Conservation (phyloP, 371 early-diverging fungal species). For the Rhizopus sp. region DNA sequence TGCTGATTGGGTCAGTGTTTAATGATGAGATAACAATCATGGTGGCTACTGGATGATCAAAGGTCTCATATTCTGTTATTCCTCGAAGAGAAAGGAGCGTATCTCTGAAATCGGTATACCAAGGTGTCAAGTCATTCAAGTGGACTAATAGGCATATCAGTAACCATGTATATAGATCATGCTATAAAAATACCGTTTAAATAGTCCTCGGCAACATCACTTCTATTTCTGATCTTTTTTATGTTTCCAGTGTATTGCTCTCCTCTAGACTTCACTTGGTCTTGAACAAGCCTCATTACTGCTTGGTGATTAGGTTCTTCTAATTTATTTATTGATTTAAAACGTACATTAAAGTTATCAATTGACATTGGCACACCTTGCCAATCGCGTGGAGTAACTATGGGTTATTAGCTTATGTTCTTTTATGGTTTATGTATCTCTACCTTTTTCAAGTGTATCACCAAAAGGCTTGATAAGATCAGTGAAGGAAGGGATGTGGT, state of each 20-base stretch:
- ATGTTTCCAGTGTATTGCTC: conserved; percentile 18
- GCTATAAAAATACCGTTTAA: conserved; percentile 42
- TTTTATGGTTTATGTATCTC: conserved; percentile 49
- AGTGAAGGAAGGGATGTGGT: conserved; percentile 68
- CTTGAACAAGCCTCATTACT: conserved; percentile 57
- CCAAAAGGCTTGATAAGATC: conserved; percentile 87
- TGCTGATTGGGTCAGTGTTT: conserved; percentile 76
- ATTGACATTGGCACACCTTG: conserved; percentile 64
- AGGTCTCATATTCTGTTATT: conserved; percentile 87
- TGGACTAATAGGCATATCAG: conserved; percentile 26
- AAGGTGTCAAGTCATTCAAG: conserved; percentile 72
- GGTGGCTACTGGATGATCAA: conserved; percentile 90
- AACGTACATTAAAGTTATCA: conserved; percentile 73
- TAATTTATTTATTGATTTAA: conserved; percentile 59
- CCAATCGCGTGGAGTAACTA: conserved; percentile 73
- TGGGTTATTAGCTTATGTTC: background rate
- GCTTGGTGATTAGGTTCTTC: conserved; percentile 61
- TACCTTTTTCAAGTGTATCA: conserved; percentile 64
- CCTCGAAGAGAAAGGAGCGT: conserved; percentile 66
- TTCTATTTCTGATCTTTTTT: conserved; percentile 26
- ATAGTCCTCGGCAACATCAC: conserved; percentile 53
- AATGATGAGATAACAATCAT: conserved; percentile 78
- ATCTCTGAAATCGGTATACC: conserved; percentile 82
- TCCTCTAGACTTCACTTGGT: conserved; percentile 45
- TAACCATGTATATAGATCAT: conserved; percentile 4